A percentile compares a stretch with the other conserved stretches of the same genome.
These are phyloP conservation scores for Avicennia marina DNA, from an alignment of 257 asterid genomes.

Conservation along the genomic window DNA sequence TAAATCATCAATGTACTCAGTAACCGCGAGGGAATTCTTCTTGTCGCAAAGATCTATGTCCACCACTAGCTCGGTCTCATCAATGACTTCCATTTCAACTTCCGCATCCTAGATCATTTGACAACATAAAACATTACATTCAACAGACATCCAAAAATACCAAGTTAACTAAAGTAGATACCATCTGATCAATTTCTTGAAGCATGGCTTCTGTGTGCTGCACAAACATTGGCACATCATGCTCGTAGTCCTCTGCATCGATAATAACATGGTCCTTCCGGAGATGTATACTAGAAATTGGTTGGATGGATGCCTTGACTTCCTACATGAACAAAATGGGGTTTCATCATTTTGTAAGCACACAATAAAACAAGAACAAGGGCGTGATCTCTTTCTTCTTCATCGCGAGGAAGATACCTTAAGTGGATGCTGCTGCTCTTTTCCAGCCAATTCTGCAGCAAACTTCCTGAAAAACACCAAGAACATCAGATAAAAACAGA, in stretches of 20 bases:
- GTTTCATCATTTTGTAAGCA: background rate
- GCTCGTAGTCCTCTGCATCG: conserved; percentile 39
- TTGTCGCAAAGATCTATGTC: conserved; percentile 50
- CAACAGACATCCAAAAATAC: background rate
- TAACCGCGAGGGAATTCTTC: conserved; percentile 41
- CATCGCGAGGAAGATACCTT: conserved; percentile 29
- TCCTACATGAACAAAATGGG: conserved; percentile 9
- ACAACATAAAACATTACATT: conserved; percentile 7
- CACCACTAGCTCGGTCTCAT: conserved; percentile 23
- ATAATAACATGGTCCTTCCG: conserved; percentile 33
- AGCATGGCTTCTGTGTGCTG: conserved; percentile 74
- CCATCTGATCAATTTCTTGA: conserved; percentile 77
- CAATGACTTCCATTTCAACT: conserved; percentile 30
- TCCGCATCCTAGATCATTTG: conserved; percentile 26
- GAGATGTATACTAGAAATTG: too few species aligned
- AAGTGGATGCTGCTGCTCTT: conserved; percentile 31
- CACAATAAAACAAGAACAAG: background rate
- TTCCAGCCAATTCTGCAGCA: conserved; percentile 55
- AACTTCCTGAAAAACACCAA: conserved; percentile 37
- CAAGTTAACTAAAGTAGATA: conserved; percentile 17
- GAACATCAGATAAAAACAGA: too few species aligned
- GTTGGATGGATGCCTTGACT: conserved; percentile 29
- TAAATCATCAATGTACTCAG: conserved; percentile 54
- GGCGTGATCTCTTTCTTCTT: background rate
- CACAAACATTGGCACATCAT: conserved; percentile 61